phyloP scores from a whole-genome alignment of 371 early-diverging fungal genomes.

The Mucor sp. region DNA sequence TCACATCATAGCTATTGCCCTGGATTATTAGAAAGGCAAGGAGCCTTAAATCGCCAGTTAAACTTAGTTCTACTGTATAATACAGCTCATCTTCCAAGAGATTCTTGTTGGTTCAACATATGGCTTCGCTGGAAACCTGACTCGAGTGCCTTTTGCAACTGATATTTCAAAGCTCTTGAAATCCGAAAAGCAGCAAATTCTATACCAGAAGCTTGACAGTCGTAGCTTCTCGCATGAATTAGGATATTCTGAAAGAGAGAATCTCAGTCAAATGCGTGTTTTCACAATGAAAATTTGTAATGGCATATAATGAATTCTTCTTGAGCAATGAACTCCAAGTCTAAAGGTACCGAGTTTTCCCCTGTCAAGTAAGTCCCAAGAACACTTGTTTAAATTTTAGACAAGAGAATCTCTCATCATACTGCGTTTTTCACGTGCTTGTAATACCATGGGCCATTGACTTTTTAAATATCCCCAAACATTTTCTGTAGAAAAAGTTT shows the following conservation, averaged over 20 bases:
- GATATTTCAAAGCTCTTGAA: no score
- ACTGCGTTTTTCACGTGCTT: slow-evolving; percentile 6
- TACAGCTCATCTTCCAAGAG: no score
- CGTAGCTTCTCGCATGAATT: not conserved
- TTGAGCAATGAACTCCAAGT: not conserved
- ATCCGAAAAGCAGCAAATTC: no score
- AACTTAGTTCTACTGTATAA: no score
- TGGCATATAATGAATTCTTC: not conserved
- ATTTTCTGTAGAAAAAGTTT: slow-evolving; percentile 1
- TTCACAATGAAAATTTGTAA: not conserved
- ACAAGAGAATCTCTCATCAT: not conserved
- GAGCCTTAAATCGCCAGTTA: no score
- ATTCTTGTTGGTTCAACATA: no score
- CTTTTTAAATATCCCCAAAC: slow-evolving; percentile 4
- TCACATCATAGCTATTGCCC: no score
- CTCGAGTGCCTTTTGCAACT: no score
- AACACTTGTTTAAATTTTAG: not conserved
- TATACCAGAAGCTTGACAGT: not conserved
- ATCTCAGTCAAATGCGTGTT: no score
- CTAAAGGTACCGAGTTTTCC: not conserved
- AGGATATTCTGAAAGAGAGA: not conserved
- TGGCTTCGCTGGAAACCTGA: no score
- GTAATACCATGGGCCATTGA: not conserved
- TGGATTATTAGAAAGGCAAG: no score
- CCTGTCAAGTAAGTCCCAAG: not conserved